These are phyloP conservation scores for Cunninghamia lanceolata DNA, from an alignment of 75 land plant genomes.

Conservation along the genomic window DNA sequence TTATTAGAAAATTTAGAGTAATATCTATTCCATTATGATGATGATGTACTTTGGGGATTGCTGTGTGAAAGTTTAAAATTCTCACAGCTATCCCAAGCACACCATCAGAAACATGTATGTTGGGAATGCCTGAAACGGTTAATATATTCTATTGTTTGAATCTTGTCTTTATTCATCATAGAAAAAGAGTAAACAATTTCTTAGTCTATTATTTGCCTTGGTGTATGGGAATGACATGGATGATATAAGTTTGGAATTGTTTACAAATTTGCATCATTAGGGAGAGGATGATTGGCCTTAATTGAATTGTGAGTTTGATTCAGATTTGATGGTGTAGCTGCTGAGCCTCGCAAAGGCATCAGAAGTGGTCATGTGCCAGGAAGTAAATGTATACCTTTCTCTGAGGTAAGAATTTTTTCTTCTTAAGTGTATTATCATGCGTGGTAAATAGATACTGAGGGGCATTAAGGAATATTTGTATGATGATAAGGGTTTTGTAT, in stretches of 20 bases:
- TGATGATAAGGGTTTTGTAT: background rate
- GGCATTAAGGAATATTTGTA: background rate
- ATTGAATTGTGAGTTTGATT: conserved; percentile 3
- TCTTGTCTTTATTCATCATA: background rate
- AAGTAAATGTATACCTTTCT: conserved; percentile 87
- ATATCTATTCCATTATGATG: background rate
- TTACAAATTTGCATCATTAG: background rate
- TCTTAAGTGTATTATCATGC: background rate
- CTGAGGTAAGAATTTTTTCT: conserved; percentile 42
- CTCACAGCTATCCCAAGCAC: background rate
- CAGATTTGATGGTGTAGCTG: conserved; percentile 92
- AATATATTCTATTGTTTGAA: background rate
- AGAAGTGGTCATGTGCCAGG: conserved; percentile 96
- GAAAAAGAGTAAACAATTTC: background rate
- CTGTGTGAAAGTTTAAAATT: background rate
- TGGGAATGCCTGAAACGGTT: background rate
- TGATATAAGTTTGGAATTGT: background rate
- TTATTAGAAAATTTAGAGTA: background rate
- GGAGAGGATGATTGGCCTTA: background rate
- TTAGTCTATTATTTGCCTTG: background rate
- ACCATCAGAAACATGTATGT: background rate
- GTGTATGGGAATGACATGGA: background rate
- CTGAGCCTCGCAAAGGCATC: conserved; percentile 95
- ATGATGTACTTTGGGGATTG: background rate
- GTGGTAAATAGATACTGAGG: background rate